Evolutionary conservation across 148 eudicot genomes (phyloP), one percentile per base, ranked within the genome.

Genomic region (Cornus suecica): DNA sequence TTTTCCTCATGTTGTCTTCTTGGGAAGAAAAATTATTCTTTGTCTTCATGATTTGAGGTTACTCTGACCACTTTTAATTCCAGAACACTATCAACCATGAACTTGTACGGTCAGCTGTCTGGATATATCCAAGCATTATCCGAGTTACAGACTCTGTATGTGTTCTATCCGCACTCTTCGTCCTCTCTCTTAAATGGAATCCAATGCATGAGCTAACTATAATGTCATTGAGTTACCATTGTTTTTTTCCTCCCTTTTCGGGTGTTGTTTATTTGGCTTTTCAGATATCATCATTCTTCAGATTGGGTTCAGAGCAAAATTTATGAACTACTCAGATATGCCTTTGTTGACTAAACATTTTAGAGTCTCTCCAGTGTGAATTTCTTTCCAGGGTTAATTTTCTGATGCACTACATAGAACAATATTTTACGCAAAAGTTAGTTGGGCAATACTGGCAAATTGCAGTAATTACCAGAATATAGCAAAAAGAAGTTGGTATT

Each of bases 121-220:
- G 80, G 83, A 76, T 95, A 92, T 79, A 73, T 94, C 68, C 72
- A 76, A 14, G 71, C 84, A 26, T 80, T 94, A 66, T 82, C 98
- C 18, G 93, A 74, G 14, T 82, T 94, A 72, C 75, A 77, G 32
- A 80, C 27, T 48, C 80, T 94, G 98, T 94, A 88, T n/a, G 98
- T 86, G 78, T 78, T 66, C 76, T 13, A 48, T 48, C 3, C 15
- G 54, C 54, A 48, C 54, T 16, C 20, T 48, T 48, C 54, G 18
- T 48, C 54, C 20, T 48, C 54, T 48, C 15, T 16, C 54, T 13
- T 48, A 48, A 16, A 48, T 48, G 4, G 20, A 48, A 48, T 48
- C 54, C 54, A 48, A 1, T 14, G 13, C 20, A 14, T 37, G 7
- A 48, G 15, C 54, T 48, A 16, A 11, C 13, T 48, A 48, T 11